These are phyloP conservation scores for Euphorbia lathyris DNA, from an alignment of 345 rosid genomes.

Conservation along the genomic window DNA sequence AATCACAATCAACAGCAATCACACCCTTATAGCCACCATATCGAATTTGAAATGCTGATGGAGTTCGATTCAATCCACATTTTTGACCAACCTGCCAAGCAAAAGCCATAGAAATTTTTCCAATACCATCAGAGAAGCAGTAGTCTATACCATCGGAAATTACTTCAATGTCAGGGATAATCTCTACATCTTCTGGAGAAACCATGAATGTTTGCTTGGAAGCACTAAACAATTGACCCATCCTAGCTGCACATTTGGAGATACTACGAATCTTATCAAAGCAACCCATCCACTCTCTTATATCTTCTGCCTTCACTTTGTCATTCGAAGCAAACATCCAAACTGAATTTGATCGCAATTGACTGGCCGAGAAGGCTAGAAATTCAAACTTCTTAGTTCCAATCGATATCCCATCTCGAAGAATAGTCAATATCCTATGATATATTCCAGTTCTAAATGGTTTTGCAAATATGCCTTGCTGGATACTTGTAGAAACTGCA, in stretches of 20 bases:
- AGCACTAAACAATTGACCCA: slow-evolving; percentile 96
- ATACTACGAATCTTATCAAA: slow-evolving; percentile 69
- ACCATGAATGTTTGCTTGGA: slow-evolving; percentile 66
- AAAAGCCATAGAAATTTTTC: slow-evolving; percentile 74
- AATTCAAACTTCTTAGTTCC: slow-evolving; percentile 75
- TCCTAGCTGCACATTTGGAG: slow-evolving; percentile 93
- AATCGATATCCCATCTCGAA: slow-evolving; percentile 65
- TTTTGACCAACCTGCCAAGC: slow-evolving; percentile 71
- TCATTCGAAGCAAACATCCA: slow-evolving; percentile 98
- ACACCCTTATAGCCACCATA: slow-evolving; percentile 97
- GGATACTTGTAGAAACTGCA: slow-evolving; percentile 63
- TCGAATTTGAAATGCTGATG: slow-evolving; percentile 94
- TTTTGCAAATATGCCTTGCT: slow-evolving; percentile 59
- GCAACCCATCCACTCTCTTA: slow-evolving; percentile 98
- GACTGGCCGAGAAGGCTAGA: slow-evolving; percentile 95
- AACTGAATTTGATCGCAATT: slow-evolving; percentile 77
- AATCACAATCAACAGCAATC: slow-evolving; percentile 70
- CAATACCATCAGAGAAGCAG: slow-evolving; percentile 97
- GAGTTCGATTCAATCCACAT: slow-evolving; percentile 68
- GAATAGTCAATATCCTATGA: slow-evolving; percentile 62
- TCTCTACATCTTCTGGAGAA: slow-evolving; percentile 66
- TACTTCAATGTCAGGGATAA: slow-evolving; percentile 74
- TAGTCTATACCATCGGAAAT: slow-evolving; percentile 57
- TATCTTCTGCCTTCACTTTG: slow-evolving; percentile 63
- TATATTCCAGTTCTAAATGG: slow-evolving; percentile 71